Conservation (phyloP, 495 filamentous ascomycete genomes). For the Astrothelium macrocarpum region DNA sequence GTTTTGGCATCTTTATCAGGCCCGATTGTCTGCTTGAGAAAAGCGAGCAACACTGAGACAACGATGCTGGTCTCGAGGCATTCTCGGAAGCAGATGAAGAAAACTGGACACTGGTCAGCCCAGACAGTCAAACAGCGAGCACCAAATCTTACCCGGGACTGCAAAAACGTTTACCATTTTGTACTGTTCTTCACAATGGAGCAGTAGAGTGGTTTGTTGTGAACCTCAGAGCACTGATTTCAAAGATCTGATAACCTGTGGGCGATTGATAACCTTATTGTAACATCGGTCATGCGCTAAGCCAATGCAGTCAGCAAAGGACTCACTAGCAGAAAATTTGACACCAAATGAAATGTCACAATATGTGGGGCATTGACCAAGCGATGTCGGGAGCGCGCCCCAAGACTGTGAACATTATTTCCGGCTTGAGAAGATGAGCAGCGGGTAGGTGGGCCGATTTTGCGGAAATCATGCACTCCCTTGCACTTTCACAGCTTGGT, state of each 20-base stretch:
- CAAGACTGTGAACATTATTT: background rate
- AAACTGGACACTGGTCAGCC: constrained; percentile 39
- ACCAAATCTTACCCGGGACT: constrained; percentile 38
- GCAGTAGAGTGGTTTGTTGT: constrained; percentile 4
- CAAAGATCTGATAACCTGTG: constrained; percentile 1
- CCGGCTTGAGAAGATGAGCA: background rate
- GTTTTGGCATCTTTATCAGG: constrained; percentile 44
- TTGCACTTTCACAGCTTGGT: background rate
- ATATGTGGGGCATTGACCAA: background rate
- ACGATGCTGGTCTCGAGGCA: constrained; percentile 71
- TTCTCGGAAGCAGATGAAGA: constrained; percentile 83
- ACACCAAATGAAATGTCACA: background rate
- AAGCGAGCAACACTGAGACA: constrained; percentile 72
- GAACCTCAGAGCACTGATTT: background rate
- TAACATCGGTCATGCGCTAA: background rate
- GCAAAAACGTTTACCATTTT: constrained; percentile 53
- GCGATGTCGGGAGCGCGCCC: background rate
- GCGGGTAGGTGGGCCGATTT: background rate
- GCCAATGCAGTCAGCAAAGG: background rate
- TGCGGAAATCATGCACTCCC: background rate
- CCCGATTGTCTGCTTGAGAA: constrained; percentile 68
- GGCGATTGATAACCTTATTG: constrained; percentile 7
- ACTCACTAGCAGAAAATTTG: background rate
- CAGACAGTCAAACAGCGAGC: background rate
- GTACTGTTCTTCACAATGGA: background rate